Evolutionary conservation across 2,329 filamentous ascomycete species (phyloP).

Genomic region (Epichloe coenophiala): DNA sequence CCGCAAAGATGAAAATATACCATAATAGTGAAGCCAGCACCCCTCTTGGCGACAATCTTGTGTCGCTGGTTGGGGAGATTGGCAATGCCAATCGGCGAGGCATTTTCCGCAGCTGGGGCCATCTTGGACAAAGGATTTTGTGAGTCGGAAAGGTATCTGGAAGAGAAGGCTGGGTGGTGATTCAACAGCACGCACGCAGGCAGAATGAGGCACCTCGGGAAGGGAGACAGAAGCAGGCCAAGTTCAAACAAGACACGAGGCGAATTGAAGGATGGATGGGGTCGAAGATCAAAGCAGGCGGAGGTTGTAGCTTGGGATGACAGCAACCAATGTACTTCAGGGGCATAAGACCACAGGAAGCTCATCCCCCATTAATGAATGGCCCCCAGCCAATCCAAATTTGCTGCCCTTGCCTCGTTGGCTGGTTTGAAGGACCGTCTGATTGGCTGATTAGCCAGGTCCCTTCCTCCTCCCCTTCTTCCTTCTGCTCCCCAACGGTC

Average conservation of each 20-base stretch:
- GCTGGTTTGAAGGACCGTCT: constrained; percentile 1
- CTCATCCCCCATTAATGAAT: background rate
- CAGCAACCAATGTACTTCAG: constrained; percentile 15
- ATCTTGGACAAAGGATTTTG: constrained; percentile 26
- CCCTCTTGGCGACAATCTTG: constrained; percentile 69
- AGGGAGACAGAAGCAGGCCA: constrained; percentile 1
- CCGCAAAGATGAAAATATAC: constrained; percentile 31
- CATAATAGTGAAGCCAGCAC: constrained; percentile 99
- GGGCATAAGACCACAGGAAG: constrained; percentile 15
- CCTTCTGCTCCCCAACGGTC: constrained; percentile 4
- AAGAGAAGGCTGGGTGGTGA: background rate
- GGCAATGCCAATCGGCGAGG: constrained; percentile 60
- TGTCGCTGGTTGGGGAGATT: constrained; percentile 62
- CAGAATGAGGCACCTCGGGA: constrained; percentile 4
- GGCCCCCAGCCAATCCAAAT: too few species aligned
- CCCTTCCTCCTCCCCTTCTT: constrained; percentile 5
- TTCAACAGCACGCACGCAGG: constrained; percentile 1
- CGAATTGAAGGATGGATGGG: constrained; percentile 6
- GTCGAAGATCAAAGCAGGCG: constrained; percentile 3
- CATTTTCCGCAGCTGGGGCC: constrained; percentile 46
- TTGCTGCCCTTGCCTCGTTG: constrained; percentile 10
- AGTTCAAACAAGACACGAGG: constrained; percentile 1
- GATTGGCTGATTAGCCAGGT: constrained; percentile 5
- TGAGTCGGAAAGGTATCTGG: constrained; percentile 3
- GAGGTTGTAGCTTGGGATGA: constrained; percentile 4